Base-by-base conservation (phyloP, 2,329 filamentous ascomycete genomes). In the Cryphonectria parasitica region DNA sequence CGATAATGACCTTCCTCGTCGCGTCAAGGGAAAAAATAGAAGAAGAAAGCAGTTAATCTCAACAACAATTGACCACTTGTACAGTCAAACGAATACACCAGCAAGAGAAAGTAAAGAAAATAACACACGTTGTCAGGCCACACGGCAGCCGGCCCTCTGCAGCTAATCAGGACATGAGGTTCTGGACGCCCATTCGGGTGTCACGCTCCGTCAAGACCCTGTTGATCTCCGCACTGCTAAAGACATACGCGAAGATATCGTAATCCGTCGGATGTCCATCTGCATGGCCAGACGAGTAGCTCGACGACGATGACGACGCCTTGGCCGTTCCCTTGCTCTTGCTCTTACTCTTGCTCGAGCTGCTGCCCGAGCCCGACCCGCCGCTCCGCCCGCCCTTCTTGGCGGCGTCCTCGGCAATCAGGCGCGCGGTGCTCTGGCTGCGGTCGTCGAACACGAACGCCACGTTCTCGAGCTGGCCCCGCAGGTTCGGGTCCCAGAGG, bases 401-500 rank as follows among this genome's bases (percentile, higher is more conserved):
- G 68, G 81, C 81, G 64, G 88, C 83, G 69, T 89, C 87, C 62
- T 89, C 86, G 34, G 84, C 78, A 71, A 89, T 86, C 72, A 86
- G 76, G 67, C 82, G 81, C n/a, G 81, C 79, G 0, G 87, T 89
- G 79, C 84, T 88, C 77, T 88, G 85, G 64, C 78, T 76, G 4
- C 82, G 79, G 70, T 90, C 87, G 73, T 91, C 89, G 73, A 92
- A 91, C 17, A 89, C 87, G 76, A 92, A 92, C 7, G 89, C 84
- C 43, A 91, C 86, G 73, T 88, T 86, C 67, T 83, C 79, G 75
- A 92, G 89, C 70, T 88, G 87, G 25, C 89, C 89, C 19, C 86
- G 83, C 52, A 91, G 84, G 69, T 90, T 88, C 0, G 87, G 84
- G 72, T 90, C 88, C 77, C 88, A 89, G 60, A 90, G 82, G 60